Evolutionary conservation across 164 flowering plant genomes (phyloP).

Genomic region (Hamamelis virginiana): DNA sequence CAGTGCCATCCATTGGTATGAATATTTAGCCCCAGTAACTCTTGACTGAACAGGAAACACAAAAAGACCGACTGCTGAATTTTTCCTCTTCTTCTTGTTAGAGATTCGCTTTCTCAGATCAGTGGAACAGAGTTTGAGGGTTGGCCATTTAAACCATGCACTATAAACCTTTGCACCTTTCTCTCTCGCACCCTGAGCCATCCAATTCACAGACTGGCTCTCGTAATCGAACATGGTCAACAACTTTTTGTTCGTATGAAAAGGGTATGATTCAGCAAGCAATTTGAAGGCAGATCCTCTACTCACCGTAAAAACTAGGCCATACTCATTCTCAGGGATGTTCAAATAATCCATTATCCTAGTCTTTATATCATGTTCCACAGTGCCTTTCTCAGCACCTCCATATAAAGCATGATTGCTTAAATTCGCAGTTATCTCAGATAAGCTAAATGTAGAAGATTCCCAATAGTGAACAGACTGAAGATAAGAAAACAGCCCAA

Average conservation of each 20-base stretch:
- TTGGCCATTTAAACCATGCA: slow-evolving; percentile 88
- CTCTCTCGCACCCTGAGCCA: slow-evolving; percentile 75
- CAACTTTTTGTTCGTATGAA: slow-evolving; percentile 74
- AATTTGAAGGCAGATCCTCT: slow-evolving; percentile 90
- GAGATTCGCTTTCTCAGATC: slow-evolving; percentile 78
- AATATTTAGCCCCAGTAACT: slow-evolving; percentile 88
- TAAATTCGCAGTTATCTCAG: slow-evolving; percentile 86
- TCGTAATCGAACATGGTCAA: slow-evolving; percentile 87
- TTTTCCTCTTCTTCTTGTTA: slow-evolving; percentile 65
- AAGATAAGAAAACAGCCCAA: slow-evolving; percentile 75
- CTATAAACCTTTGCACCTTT: slow-evolving; percentile 74
- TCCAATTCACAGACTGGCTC: slow-evolving; percentile 77
- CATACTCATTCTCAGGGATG: slow-evolving; percentile 91
- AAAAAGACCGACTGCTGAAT: slow-evolving; percentile 76
- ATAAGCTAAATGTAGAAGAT: slow-evolving; percentile 78
- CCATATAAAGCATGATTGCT: slow-evolving; percentile 89
- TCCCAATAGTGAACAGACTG: slow-evolving; percentile 82
- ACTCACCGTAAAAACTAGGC: slow-evolving; percentile 87
- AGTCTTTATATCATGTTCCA: slow-evolving; percentile 76
- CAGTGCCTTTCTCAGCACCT: slow-evolving; percentile 80
- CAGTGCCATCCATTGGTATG: slow-evolving; percentile 96
- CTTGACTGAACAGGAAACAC: slow-evolving; percentile 94
- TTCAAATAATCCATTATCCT: slow-evolving; percentile 88
- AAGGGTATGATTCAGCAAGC: slow-evolving; percentile 84
- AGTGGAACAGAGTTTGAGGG: slow-evolving; percentile 72